phyloP scores from a whole-genome alignment of 2,329 filamentous ascomycete genomes.

The Dothiorella sarmentorum region DNA sequence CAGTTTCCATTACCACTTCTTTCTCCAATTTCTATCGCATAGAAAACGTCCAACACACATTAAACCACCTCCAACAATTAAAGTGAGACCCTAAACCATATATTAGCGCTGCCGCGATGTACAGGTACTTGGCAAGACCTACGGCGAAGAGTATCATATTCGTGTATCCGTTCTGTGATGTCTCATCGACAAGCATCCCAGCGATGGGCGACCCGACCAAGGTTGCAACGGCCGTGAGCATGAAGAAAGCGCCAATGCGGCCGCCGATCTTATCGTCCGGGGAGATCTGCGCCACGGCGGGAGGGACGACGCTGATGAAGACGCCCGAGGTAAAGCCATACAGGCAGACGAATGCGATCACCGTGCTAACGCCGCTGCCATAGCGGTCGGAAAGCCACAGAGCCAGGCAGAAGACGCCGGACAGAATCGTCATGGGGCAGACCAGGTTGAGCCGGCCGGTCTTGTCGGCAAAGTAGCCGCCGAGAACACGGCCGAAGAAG shows the following conservation, averaged over 20 bases:
- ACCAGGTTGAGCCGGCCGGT: conserved; percentile 14
- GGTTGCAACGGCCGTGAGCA: conserved; percentile 4
- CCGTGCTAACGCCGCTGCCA: neutral
- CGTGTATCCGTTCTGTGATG: neutral
- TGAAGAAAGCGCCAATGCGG: conserved; percentile 17
- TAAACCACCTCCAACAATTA: neutral
- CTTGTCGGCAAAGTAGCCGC: conserved; percentile 12
- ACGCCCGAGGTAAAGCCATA: conserved; percentile 20
- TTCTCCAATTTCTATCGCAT: neutral
- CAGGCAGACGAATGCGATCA: conserved; percentile 13
- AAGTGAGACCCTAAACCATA: neutral
- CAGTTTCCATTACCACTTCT: neutral
- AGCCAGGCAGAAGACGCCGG: conserved; percentile 13
- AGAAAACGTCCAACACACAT: neutral
- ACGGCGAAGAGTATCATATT: neutral
- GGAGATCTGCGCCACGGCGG: conserved; percentile 12
- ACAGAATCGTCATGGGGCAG: conserved; percentile 17
- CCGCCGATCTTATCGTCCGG: conserved; percentile 17
- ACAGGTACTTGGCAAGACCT: neutral
- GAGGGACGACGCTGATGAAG: conserved; percentile 18
- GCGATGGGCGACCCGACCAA: conserved; percentile 16
- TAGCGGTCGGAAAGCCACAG: conserved; percentile 14
- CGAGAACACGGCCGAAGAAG: conserved; percentile 15
- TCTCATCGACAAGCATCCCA: conserved; percentile 7
- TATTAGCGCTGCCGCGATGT: neutral